Evolutionary conservation across 164 flowering plant species (phyloP), one percentile per base, ranked within the genome.

Genomic region (Amborella trichopoda): DNA sequence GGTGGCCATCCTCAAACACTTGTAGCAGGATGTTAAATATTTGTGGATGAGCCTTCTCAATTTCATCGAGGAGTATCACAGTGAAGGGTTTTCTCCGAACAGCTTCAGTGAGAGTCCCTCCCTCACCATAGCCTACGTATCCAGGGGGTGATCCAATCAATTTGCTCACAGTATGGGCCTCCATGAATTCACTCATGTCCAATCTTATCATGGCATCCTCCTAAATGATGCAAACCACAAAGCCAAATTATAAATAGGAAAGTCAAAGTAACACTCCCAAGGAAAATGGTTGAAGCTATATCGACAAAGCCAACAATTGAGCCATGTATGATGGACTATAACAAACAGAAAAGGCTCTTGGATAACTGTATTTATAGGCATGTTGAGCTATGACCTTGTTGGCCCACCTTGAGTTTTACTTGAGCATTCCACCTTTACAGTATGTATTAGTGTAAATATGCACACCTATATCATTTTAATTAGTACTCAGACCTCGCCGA

Each of bases 111-210:
- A 88, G 70, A 25, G 56, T 62, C 24, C 97, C 97, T 12, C 91
- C 97, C 48, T 84, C 91, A 44, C 76, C 91, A 60, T 67, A 80
- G 30, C 97, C 97, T 23, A 83, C 79, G 67, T 88, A 88, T 34
- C 97, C 97, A 17, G 97, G 97, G 16, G 97, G 91, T 32, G 97
- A 71, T 26, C 97, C 97, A 23, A 88, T 81, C 43, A 88, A 65
- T 59, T 78, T 84, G 65, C 82, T 74, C 28, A 88, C 86, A 5
- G 82, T 72, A 61, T 81, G 91, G 39, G 82, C 70, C 72, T 88
- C 97, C 94, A 88, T 88, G 45, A 73, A 88, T 64, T 88, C 94
- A 48, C 91, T 81, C 97, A 88, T 88, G 59, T 88, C 97, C 59
- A 88, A 49, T 58, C 91, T 66, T 46, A 88, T 34, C 91, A 88